phyloP scores from a whole-genome alignment of 495 filamentous ascomycete genomes.

The Neurospora sp. region DNA sequence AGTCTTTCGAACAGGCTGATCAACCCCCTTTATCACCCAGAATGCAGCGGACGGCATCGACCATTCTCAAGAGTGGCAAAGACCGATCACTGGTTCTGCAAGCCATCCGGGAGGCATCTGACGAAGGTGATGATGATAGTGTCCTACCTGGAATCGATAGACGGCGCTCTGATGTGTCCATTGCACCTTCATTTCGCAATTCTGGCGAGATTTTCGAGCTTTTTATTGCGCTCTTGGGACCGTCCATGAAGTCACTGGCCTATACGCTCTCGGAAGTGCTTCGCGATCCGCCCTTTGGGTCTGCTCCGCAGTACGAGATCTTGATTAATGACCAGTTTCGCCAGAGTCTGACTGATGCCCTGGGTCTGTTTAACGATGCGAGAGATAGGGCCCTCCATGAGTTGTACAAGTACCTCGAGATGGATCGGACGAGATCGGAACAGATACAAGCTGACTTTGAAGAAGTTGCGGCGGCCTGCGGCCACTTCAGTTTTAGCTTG shows the following conservation, averaged over 20 bases:
- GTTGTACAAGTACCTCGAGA: conserved; percentile 68
- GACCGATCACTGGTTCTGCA: conserved; percentile 34
- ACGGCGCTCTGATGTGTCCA: conserved; percentile 7
- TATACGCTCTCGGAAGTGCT: conserved; percentile 83
- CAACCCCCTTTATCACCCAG: conserved; percentile 22
- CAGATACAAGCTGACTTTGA: conserved; percentile 88
- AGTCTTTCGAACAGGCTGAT: conserved; percentile 32
- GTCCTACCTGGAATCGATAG: conserved; percentile 8
- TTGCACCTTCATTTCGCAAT: conserved; percentile 31
- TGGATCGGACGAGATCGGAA: conserved; percentile 50
- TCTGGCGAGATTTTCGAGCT: conserved; percentile 74
- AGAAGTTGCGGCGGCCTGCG: conserved; percentile 90
- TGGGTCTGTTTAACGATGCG: conserved; percentile 64
- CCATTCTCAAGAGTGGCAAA: conserved; percentile 19
- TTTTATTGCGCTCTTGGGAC: conserved; percentile 80
- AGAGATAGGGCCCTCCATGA: conserved; percentile 62
- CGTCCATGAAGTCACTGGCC: conserved; percentile 90
- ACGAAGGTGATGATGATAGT: conserved; percentile 45
- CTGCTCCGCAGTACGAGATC: conserved; percentile 53
- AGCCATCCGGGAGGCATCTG: conserved; percentile 56
- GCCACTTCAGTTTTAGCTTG: conserved; percentile 85
- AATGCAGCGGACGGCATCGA: conserved; percentile 22
- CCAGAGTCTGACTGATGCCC: conserved; percentile 65
- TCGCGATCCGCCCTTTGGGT: conserved; percentile 72
- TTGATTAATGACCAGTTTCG: conserved; percentile 67